These are phyloP conservation scores for Fraxinus anomala DNA, from an alignment of 257 asterid genomes.

Conservation along the genomic window DNA sequence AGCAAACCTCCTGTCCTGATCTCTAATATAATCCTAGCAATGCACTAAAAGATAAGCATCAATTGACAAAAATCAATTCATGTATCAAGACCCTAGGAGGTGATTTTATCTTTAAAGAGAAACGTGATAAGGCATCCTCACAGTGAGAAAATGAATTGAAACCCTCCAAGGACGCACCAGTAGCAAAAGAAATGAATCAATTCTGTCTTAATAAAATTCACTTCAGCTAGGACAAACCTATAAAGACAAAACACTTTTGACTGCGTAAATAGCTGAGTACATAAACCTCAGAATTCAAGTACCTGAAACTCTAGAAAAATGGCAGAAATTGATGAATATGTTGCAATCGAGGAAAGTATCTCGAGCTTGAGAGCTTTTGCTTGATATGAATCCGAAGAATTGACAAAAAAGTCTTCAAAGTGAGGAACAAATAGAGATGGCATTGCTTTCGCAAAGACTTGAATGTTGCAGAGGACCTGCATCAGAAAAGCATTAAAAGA, in stretches of 20 bases:
- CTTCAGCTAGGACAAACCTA: neutral
- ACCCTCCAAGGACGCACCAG: neutral
- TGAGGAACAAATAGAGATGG: slow-evolving; percentile 73
- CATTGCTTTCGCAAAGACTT: slow-evolving; percentile 85
- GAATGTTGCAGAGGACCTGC: slow-evolving; percentile 94
- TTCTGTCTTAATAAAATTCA: slow-evolving; percentile 14
- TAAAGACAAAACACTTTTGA: slow-evolving; percentile 9
- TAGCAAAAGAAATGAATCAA: slow-evolving; percentile 1
- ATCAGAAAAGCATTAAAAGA: slow-evolving; percentile 25
- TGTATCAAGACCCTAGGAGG: slow-evolving; percentile 11
- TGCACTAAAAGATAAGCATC: slow-evolving; percentile 36
- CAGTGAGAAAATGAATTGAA: slow-evolving; percentile 16
- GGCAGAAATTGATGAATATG: slow-evolving; percentile 68
- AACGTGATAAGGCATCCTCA: slow-evolving; percentile 10
- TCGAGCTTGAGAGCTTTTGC: slow-evolving; percentile 87
- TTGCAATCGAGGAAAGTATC: slow-evolving; percentile 79
- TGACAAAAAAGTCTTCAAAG: slow-evolving; percentile 88
- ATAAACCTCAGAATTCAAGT: slow-evolving; percentile 20
- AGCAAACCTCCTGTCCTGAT: slow-evolving; percentile 90
- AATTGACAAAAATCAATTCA: slow-evolving; percentile 20
- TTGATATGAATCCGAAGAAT: slow-evolving; percentile 74
- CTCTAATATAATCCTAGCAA: slow-evolving; percentile 87
- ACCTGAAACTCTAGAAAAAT: slow-evolving; percentile 97
- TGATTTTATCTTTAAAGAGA: neutral
- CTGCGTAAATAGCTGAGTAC: neutral